A percentile compares a stretch with the other conserved stretches of the same genome.
phyloP scores from a whole-genome alignment of 129 eudicot species.

The carrot (Daucus carota) region DNA sequence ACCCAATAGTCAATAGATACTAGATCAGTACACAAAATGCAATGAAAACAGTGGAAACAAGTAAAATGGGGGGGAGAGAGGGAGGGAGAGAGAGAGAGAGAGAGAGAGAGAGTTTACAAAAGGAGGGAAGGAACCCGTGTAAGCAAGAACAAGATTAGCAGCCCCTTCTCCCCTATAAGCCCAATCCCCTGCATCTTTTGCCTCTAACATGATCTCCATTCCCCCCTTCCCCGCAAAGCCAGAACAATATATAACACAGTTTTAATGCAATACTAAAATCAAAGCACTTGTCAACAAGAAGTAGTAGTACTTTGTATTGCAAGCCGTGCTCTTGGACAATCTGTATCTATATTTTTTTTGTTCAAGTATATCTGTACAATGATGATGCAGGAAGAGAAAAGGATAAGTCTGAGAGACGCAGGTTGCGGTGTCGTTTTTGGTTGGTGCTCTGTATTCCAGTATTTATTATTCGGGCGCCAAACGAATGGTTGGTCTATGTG shows the following conservation, averaged over 20 bases:
- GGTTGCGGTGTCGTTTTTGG: not conserved
- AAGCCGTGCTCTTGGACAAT: not conserved
- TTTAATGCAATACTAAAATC: not conserved
- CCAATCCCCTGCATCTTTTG: conserved; percentile 57
- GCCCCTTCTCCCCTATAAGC: conserved; percentile 82
- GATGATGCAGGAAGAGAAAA: not conserved
- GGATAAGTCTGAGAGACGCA: not conserved
- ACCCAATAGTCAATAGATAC: not conserved
- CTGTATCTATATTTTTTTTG: not conserved
- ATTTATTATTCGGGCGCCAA: too few species aligned
- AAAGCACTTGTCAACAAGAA: not conserved
- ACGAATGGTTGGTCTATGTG: too few species aligned
- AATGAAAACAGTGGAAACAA: not conserved
- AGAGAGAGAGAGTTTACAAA: conserved; percentile 30
- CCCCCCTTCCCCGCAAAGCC: not conserved
- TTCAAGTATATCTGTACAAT: not conserved
- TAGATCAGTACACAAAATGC: not conserved
- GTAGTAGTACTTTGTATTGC: not conserved
- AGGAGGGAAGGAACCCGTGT: conserved; percentile 44
- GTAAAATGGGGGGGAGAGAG: not conserved
- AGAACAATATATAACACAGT: not conserved
- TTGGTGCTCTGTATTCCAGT: not conserved
- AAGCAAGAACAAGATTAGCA: conserved; percentile 70
- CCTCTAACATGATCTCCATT: conserved; percentile 39
- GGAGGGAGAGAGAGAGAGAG: conserved; percentile 4